Evolutionary conservation across 257 asterid species (phyloP).

Genomic region (Vinca minor): DNA sequence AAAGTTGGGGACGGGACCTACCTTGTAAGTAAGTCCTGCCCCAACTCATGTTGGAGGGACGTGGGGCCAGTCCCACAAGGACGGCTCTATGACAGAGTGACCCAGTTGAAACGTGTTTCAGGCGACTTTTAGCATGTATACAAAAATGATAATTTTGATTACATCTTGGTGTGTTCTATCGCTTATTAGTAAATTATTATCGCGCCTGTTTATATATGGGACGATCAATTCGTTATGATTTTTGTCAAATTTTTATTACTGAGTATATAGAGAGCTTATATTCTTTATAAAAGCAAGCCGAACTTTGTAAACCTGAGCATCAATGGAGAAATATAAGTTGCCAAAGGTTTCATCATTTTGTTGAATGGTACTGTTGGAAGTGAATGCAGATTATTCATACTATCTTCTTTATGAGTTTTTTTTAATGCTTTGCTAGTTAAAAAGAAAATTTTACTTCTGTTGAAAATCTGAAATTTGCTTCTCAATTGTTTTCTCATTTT

Average conservation of each 20-base stretch:
- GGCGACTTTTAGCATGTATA: background rate
- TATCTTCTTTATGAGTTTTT: no score
- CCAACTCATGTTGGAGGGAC: no score
- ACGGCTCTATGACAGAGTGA: no score
- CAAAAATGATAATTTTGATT: conserved; percentile 3
- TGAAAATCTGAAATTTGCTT: no score
- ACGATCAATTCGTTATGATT: conserved; percentile 6
- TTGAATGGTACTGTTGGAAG: background rate
- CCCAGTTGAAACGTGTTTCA: background rate
- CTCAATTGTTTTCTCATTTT: no score
- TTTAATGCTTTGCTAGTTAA: background rate
- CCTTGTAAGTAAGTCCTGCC: no score
- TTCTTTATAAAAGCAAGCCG: background rate
- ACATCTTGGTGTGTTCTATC: background rate
- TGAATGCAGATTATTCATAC: no score
- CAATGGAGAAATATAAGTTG: background rate
- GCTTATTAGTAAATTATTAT: background rate
- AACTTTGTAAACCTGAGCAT: background rate
- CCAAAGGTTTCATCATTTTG: background rate
- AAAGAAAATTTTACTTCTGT: no score
- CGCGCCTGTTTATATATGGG: conserved; percentile 6
- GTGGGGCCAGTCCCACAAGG: no score
- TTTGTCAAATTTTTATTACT: background rate
- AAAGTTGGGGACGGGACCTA: no score
- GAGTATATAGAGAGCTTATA: background rate